Percentiles rank a stretch among this genome's conserved stretches.
These are phyloP conservation scores for Kodamaea fukazawae DNA, from an alignment of 805 yeast species.

Conservation along the genomic window DNA sequence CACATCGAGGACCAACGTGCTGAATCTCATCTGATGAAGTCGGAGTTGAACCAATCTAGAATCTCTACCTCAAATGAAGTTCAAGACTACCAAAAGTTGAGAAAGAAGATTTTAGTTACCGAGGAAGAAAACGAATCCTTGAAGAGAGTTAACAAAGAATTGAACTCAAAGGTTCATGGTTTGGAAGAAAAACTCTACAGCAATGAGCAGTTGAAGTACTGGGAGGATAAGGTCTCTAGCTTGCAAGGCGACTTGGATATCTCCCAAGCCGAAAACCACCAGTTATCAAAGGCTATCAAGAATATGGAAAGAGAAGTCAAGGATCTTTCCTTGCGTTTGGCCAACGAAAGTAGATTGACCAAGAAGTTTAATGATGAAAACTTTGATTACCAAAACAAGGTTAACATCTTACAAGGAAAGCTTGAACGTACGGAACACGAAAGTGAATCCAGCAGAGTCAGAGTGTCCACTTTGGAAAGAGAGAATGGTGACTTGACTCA, in stretches of 20 bases:
- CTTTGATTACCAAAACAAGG: slow-evolving; percentile 50
- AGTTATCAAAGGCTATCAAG: slow-evolving; percentile 50
- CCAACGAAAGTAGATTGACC: slow-evolving; percentile 49
- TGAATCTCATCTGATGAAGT: slow-evolving; percentile 31
- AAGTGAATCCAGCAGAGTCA: slow-evolving; percentile 41
- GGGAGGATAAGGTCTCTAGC: slow-evolving; percentile 55
- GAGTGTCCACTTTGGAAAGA: slow-evolving; percentile 49
- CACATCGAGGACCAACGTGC: slow-evolving; percentile 34
- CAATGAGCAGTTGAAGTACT: slow-evolving; percentile 54
- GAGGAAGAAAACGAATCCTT: slow-evolving; percentile 67
- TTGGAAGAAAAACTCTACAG: slow-evolving; percentile 49
- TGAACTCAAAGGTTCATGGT: slow-evolving; percentile 43
- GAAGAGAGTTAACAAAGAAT: slow-evolving; percentile 51
- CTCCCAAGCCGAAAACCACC: slow-evolving; percentile 48
- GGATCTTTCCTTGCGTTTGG: slow-evolving; percentile 51
- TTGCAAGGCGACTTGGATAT: slow-evolving; percentile 50
- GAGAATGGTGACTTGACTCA: slow-evolving; percentile 57
- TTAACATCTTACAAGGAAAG: slow-evolving; percentile 39
- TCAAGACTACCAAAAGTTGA: slow-evolving; percentile 33
- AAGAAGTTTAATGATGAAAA: slow-evolving; percentile 59
- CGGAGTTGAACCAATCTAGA: slow-evolving; percentile 36
- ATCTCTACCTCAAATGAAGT: slow-evolving; percentile 26
- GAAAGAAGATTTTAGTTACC: slow-evolving; percentile 54
- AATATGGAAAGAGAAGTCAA: slow-evolving; percentile 52
- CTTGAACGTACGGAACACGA: slow-evolving; percentile 40